These are phyloP conservation scores for Penicillium thymicola DNA, from an alignment of 2,329 filamentous ascomycete genomes.

Conservation along the genomic window DNA sequence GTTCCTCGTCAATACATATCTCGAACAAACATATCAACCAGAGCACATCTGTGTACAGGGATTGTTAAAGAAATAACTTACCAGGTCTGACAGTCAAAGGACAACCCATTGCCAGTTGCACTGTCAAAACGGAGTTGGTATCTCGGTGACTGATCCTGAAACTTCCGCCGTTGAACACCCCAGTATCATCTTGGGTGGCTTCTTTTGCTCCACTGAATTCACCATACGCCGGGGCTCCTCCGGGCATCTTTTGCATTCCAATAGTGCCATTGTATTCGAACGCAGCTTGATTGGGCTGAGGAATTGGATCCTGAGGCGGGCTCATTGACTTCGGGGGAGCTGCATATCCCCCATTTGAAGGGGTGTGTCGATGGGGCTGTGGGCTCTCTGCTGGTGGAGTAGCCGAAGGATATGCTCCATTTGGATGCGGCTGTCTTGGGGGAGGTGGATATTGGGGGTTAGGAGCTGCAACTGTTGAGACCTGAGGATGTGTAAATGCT, in stretches of 20 bases:
- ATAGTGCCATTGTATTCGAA: slow-evolving; percentile 6
- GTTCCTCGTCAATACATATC: background rate
- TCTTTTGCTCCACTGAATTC: too few species aligned
- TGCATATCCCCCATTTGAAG: slow-evolving; percentile 1
- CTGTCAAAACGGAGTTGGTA: slow-evolving; percentile 81
- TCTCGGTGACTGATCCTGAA: slow-evolving; percentile 92
- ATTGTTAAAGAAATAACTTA: slow-evolving; percentile 26
- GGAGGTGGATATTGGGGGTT: background rate
- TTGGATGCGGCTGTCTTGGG: background rate
- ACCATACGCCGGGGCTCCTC: slow-evolving; percentile 46
- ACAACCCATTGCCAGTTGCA: slow-evolving; percentile 86
- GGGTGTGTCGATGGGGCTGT: background rate
- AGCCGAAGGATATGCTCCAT: slow-evolving; percentile 3
- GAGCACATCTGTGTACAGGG: too few species aligned
- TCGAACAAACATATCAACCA: background rate
- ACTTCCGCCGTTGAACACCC: slow-evolving; percentile 93
- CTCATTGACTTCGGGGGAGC: background rate
- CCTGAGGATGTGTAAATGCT: background rate
- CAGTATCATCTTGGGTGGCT: too few species aligned
- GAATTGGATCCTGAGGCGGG: background rate
- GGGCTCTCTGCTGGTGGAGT: slow-evolving; percentile 7
- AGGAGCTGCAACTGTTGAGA: too few species aligned
- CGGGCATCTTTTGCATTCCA: slow-evolving; percentile 30
- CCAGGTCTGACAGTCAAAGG: slow-evolving; percentile 77
- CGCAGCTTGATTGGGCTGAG: background rate